Evolutionary conservation across 495 filamentous ascomycete species (phyloP), one percentile per base, ranked within the genome.

Genomic region (Lasiosphaeria ovina): DNA sequence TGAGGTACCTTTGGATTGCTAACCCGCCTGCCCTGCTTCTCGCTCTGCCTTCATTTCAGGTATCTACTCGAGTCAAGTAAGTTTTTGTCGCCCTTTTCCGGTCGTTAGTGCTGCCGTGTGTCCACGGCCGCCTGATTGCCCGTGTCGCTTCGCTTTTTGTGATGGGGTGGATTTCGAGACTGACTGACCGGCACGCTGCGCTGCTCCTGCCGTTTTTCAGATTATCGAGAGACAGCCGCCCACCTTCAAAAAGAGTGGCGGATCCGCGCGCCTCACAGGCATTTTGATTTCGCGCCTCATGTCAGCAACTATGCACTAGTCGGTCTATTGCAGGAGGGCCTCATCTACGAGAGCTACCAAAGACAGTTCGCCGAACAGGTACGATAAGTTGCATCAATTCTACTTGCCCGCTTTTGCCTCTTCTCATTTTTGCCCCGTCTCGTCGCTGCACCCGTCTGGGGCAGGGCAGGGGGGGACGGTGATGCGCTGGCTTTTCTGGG

Each of bases 1-100:
- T 10, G 14, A 50, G 49, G 34, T 59, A 47, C 36, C 52, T 34
- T 47, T 34, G 54, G 9, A 11, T 47, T 34, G 34, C 35, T 4
- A 24, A 49, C n/a, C 48, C 47, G 59, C 64, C 56, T 64, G 51
- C 61, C 52, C 51, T 45, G 59, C 58, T 48, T 52, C 51, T 36
- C 12, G 64, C 61, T 54, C 51, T 45, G 59, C 58, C 47, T 52
- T 51, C 34, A 12, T 64, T 57, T 50, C 73, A 95, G 91, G 75
- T 95, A 93, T 76, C 85, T 95, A 65, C 84, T 93, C 76, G 91
- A 95, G 83, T 89, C 87, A 79, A 90, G 91, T 95, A 83, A 66
- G 87, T 87, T 55, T 59, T 60, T 57, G 54, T 62, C 34, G 6
- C 53, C 47, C 51, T 59, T 47, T 58, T 58, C 64, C 38, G 60